A percentile compares a stretch with the other conserved stretches of the same genome.
phyloP scores from a whole-genome alignment of 495 filamentous ascomycete species.

The Cercophora samala region DNA sequence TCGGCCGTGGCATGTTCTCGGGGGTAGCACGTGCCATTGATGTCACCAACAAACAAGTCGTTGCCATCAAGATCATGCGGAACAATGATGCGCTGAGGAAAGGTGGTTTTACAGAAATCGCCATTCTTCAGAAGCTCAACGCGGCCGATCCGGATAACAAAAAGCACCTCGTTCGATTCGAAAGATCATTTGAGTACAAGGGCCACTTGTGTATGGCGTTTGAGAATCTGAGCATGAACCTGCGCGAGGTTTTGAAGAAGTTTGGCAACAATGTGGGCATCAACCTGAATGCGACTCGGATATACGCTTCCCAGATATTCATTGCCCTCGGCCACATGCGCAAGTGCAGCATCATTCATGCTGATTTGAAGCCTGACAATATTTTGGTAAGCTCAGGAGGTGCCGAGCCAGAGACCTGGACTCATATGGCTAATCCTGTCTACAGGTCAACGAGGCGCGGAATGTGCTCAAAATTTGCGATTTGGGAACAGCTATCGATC shows the following conservation, averaged over 20 bases:
- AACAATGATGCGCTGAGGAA: conserved; percentile 93
- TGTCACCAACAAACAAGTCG: conserved; percentile 62
- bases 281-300: conserved; percentile 77
- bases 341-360: conserved; percentile 89
- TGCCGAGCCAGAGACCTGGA: background rate
- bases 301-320: conserved; percentile 93
- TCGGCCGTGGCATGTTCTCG: conserved; percentile 96
- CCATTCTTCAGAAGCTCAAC: conserved; percentile 79
- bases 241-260: conserved; percentile 94
- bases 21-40: conserved; percentile 91
- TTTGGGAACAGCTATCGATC: conserved; percentile 87
- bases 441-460: conserved; percentile 71
- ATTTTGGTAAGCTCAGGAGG: conserved; percentile 56
- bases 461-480: conserved; percentile 93
- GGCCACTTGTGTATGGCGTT: conserved; percentile 94
- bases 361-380: conserved; percentile 96
- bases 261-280: conserved; percentile 92
- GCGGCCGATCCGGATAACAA: conserved; percentile 83
- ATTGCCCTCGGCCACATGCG: conserved; percentile 78
- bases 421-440: background rate
- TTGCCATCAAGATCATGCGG: conserved; percentile 91
- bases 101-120: conserved; percentile 91
- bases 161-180: conserved; percentile 85
- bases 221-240: conserved; percentile 88
- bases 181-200: conserved; percentile 89